phyloP scores from a whole-genome alignment of 805 yeast genomes.

The Ogataea nonfermentans region DNA sequence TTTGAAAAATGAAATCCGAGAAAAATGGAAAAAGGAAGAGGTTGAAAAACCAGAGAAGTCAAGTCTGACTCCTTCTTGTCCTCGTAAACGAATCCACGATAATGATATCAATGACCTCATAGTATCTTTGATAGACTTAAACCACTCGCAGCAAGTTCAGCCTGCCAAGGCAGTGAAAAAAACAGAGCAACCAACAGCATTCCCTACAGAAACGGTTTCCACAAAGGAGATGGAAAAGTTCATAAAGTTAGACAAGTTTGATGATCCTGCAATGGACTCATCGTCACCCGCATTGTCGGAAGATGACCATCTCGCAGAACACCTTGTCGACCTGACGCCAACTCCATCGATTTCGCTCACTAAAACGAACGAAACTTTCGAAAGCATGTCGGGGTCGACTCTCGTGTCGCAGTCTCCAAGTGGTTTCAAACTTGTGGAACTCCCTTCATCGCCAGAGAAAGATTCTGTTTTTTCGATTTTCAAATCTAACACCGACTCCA shows the following conservation, averaged over 20 bases:
- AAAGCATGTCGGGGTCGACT: conserved; percentile 25
- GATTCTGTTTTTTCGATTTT: conserved; percentile 12
- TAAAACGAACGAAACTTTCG: conserved; percentile 31
- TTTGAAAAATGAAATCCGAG: conserved; percentile 29
- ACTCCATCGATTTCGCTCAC: conserved; percentile 26
- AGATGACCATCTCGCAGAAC: conserved; percentile 21
- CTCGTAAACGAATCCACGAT: conserved; percentile 32
- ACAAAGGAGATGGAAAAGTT: conserved; percentile 18
- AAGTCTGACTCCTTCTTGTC: conserved; percentile 2
- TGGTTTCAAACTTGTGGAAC: conserved; percentile 21
- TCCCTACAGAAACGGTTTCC: not conserved
- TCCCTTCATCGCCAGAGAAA: conserved; percentile 18
- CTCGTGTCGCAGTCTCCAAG: conserved; percentile 22
- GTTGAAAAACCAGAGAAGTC: not conserved
- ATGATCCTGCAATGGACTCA: conserved; percentile 15
- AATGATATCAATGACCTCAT: conserved; percentile 37
- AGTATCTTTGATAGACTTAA: conserved; percentile 35
- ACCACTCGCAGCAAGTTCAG: conserved; percentile 27
- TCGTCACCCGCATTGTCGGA: conserved; percentile 23
- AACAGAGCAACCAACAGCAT: not conserved
- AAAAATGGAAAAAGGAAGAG: not conserved
- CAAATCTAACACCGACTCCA: conserved; percentile 15
- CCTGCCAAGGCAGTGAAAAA: conserved; percentile 6
- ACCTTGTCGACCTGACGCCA: conserved; percentile 24
- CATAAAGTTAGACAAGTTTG: conserved; percentile 19